phyloP scores from a whole-genome alignment of 306 rosid species.

The Cicer pinnatifidum region DNA sequence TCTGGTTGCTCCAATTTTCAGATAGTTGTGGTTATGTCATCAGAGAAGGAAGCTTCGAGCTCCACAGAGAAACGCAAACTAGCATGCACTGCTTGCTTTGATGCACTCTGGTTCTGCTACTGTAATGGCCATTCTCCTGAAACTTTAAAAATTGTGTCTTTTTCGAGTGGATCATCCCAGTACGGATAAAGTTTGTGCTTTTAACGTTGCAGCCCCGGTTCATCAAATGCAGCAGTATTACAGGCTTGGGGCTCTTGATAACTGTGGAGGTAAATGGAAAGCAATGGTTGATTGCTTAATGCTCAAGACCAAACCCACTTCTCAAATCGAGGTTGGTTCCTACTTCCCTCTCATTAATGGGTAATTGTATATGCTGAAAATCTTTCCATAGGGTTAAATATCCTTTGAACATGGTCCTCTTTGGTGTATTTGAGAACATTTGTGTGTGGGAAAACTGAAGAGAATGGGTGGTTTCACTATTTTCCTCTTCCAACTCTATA shows the following conservation, averaged over 20 bases:
- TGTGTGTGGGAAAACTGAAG: conserved; percentile 1
- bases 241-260: conserved; percentile 77
- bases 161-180: conserved; percentile 29
- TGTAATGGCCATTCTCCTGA: conserved; percentile 48
- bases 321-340: conserved; percentile 67
- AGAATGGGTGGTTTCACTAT: not conserved
- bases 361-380: not conserved
- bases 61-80: conserved; percentile 44
- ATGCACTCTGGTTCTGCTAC: conserved; percentile 91
- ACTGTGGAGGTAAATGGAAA: conserved; percentile 70
- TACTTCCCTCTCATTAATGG: conserved; percentile 4
- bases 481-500: not conserved
- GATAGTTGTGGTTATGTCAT: conserved; percentile 43
- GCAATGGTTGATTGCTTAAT: conserved; percentile 65
- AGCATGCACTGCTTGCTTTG: conserved; percentile 64
- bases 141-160: not conserved
- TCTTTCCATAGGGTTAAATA: not conserved
- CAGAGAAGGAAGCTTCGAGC: conserved; percentile 44
- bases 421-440: not conserved
- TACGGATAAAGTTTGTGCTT: conserved; percentile 11
- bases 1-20: conserved; percentile 12
- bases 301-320: conserved; percentile 70
- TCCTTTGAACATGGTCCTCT: not conserved
- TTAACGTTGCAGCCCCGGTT: conserved; percentile 74
- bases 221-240: conserved; percentile 94